Evolutionary conservation across 495 filamentous ascomycete species (phyloP).

Genomic region (Xylaria sp.): DNA sequence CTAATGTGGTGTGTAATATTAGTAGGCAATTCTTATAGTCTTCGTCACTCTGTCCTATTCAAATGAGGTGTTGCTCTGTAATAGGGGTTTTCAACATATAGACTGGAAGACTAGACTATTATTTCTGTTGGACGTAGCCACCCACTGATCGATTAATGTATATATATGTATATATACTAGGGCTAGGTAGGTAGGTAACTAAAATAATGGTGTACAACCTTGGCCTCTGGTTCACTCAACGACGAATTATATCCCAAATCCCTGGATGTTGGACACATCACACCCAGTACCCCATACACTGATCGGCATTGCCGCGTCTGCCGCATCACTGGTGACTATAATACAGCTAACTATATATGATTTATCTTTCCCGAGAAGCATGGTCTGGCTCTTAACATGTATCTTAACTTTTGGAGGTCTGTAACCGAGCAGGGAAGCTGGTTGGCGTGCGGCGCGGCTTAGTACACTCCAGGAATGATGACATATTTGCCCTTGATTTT

Average conservation of each 20-base stretch:
- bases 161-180: too few relatives aligned
- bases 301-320: background rate
- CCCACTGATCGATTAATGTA: background rate
- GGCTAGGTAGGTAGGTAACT: too few relatives aligned
- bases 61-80: too few relatives aligned
- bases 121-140: too few relatives aligned
- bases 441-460: background rate
- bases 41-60: too few relatives aligned
- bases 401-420: background rate
- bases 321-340: background rate
- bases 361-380: background rate
- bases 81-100: too few relatives aligned
- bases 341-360: background rate
- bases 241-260: background rate
- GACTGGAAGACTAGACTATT: too few relatives aligned
- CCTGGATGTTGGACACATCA: background rate
- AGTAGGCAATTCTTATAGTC: too few relatives aligned
- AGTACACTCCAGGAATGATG: conserved; percentile 79
- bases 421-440: background rate
- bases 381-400: background rate
- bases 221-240: background rate
- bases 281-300: background rate
- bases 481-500: conserved; percentile 78
- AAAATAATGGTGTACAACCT: background rate
- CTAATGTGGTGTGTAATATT: too few relatives aligned